phyloP scores from a whole-genome alignment of 2,329 filamentous ascomycete genomes.

The Verticillium nonalfalfae region DNA sequence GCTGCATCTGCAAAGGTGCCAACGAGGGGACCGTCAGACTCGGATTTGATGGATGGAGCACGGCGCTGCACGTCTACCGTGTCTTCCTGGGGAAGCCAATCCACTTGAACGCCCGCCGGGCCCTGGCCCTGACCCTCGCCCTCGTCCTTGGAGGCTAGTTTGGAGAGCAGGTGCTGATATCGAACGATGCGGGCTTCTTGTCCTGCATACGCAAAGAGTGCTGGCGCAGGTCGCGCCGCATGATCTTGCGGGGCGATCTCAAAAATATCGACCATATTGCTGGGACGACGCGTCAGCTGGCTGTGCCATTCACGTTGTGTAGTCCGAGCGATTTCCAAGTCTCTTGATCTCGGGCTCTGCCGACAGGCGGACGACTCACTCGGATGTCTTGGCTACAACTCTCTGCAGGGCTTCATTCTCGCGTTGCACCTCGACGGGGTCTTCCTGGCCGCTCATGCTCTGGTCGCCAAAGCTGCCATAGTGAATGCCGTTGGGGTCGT shows the following conservation, averaged over 20 bases:
- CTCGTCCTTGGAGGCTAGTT: constrained; percentile 43
- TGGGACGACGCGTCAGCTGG: constrained; percentile 19
- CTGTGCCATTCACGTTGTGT: neutral
- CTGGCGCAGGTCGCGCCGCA: constrained; percentile 23
- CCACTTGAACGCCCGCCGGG: constrained; percentile 39
- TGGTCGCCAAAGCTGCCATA: constrained; percentile 59
- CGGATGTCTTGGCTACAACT: constrained; percentile 58
- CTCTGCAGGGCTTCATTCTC: constrained; percentile 59
- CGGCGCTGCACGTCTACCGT: constrained; percentile 36
- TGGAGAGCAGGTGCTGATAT: constrained; percentile 57
- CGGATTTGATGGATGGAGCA: constrained; percentile 28
- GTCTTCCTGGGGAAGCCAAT: constrained; percentile 47
- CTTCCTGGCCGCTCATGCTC: constrained; percentile 45
- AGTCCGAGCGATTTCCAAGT: neutral
- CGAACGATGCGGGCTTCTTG: constrained; percentile 50
- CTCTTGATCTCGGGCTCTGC: neutral
- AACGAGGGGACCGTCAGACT: constrained; percentile 39
- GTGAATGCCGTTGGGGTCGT: constrained; percentile 51
- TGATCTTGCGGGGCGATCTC: constrained; percentile 52
- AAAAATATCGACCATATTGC: constrained; percentile 63
- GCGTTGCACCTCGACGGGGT: constrained; percentile 55
- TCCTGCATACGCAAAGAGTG: constrained; percentile 41
- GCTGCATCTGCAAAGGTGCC: constrained; percentile 57
- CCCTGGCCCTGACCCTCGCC: constrained; percentile 12
- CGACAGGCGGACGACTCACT: constrained; percentile 34